Evolutionary conservation across 768 basidiomycete species (phyloP).

Genomic region (Leccinum olivaceopallidum): DNA sequence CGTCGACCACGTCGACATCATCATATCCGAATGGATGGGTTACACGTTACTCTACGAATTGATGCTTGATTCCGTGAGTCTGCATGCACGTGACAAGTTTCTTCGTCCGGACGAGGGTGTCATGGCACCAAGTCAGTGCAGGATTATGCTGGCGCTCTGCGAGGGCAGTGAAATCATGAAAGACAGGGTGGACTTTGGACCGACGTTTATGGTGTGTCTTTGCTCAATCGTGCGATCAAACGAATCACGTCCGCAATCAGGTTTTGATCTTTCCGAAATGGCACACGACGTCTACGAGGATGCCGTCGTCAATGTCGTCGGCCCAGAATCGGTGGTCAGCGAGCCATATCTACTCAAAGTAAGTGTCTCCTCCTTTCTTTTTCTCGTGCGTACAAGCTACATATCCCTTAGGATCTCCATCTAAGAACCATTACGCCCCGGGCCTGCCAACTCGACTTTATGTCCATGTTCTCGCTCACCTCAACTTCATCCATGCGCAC

Average conservation of each 20-base stretch:
- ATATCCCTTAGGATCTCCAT: slow-evolving; percentile 64
- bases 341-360: slow-evolving; percentile 70
- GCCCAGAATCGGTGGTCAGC: slow-evolving; percentile 63
- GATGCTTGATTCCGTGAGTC: slow-evolving; percentile 96
- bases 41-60: slow-evolving; percentile 91
- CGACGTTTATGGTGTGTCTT: slow-evolving; percentile 80
- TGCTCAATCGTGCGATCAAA: neutral
- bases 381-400: neutral
- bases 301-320: slow-evolving; percentile 80
- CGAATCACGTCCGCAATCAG: slow-evolving; percentile 37
- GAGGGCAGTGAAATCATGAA: slow-evolving; percentile 74
- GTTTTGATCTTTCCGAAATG: slow-evolving; percentile 90
- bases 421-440: slow-evolving; percentile 60
- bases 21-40: slow-evolving; percentile 99
- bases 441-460: slow-evolving; percentile 83
- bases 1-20: slow-evolving; percentile 82
- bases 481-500: slow-evolving; percentile 59
- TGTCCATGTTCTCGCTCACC: slow-evolving; percentile 71
- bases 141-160: slow-evolving; percentile 82
- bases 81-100: slow-evolving; percentile 86
- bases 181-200: slow-evolving; percentile 86
- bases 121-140: slow-evolving; percentile 89
- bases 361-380: slow-evolving; percentile 9
- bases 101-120: slow-evolving; percentile 67
- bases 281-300: slow-evolving; percentile 71